phyloP scores from a whole-genome alignment of 169 alveolate genomes.

The Toxoplasma gondii region DNA sequence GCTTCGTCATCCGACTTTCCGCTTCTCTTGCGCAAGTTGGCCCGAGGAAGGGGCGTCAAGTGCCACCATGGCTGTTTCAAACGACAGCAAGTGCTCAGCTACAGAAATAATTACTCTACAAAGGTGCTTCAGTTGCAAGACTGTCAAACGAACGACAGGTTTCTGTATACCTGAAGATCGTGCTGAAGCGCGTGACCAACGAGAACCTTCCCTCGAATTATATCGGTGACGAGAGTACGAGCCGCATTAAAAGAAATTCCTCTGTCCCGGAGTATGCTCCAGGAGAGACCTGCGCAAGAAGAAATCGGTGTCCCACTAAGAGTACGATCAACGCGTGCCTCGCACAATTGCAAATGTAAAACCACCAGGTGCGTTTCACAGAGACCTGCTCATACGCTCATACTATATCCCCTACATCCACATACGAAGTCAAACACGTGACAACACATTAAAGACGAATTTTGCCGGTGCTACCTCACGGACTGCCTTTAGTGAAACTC shows the following conservation, averaged over 20 bases:
- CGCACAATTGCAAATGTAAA: not conserved
- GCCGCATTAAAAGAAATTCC: constrained; percentile 47
- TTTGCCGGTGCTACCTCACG: no score
- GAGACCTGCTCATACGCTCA: not conserved
- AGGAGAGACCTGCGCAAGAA: constrained; percentile 12
- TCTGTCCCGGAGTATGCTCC: not conserved
- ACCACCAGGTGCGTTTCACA: not conserved
- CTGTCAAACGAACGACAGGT: no score
- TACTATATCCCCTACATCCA: not conserved
- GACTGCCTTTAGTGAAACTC: no score
- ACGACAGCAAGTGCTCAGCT: no score
- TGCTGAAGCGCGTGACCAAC: constrained; percentile 50
- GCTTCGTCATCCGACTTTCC: no score
- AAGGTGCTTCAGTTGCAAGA: no score
- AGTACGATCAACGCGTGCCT: not conserved
- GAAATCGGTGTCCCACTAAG: no score
- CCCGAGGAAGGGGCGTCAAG: no score
- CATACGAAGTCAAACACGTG: not conserved
- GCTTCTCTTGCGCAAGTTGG: no score
- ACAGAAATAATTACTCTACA: no score
- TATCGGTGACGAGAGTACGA: not conserved
- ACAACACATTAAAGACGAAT: no score
- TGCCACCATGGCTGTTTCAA: no score
- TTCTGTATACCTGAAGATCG: constrained; percentile 21
- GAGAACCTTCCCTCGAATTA: constrained; percentile 14